These are phyloP conservation scores for Coemansia sp. DNA, from an alignment of 192 early-diverging fungal genomes.

Conservation along the genomic window DNA sequence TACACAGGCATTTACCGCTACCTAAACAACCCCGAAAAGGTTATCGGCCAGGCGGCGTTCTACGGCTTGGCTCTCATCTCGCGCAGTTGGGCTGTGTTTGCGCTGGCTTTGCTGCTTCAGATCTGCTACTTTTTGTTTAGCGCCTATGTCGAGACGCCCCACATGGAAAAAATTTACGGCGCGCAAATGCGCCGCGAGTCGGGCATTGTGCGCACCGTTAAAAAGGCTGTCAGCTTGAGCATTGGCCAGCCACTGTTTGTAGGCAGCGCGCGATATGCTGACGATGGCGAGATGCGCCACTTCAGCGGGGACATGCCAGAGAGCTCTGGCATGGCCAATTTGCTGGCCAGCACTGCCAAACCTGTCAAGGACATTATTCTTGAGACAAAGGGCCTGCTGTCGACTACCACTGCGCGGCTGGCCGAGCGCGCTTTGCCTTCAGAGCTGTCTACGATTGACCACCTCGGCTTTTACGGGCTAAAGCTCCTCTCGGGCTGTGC, in stretches of 20 bases:
- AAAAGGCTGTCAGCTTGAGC: constrained; percentile 51
- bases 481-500: constrained; percentile 30
- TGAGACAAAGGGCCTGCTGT: constrained; percentile 52
- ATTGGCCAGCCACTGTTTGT: constrained; percentile 46
- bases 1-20: constrained; percentile 95
- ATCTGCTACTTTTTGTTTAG: constrained; percentile 80
- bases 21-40: constrained; percentile 90
- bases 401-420: constrained; percentile 46
- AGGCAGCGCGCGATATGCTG: not conserved
- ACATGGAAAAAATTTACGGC: constrained; percentile 89
- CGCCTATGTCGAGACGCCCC: constrained; percentile 85
- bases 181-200: constrained; percentile 77
- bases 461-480: constrained; percentile 18
- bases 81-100: constrained; percentile 76
- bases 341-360: constrained; percentile 62
- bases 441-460: constrained; percentile 37
- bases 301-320: not conserved
- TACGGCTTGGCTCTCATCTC: constrained; percentile 90
- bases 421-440: constrained; percentile 39
- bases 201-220: constrained; percentile 63
- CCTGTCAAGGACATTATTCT: constrained; percentile 62
- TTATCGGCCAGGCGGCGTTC: constrained; percentile 91
- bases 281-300: not conserved
- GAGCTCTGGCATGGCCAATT: constrained; percentile 16
- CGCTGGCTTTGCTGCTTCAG: constrained; percentile 80